These are phyloP conservation scores for Prunella vulgaris DNA, from an alignment of 257 asterid genomes.

Conservation along the genomic window DNA sequence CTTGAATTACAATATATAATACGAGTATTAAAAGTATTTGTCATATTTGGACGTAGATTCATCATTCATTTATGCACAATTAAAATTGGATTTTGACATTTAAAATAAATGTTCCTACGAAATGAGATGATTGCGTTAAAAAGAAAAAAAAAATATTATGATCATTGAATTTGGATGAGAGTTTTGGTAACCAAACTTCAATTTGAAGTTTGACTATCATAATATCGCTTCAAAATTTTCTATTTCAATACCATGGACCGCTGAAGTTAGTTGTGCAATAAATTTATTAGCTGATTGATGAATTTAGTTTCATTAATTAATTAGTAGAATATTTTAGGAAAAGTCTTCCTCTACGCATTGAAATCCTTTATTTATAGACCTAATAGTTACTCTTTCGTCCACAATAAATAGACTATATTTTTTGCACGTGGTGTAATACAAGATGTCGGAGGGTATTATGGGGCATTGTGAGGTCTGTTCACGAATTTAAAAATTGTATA, in stretches of 20 bases:
- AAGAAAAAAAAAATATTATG: too few relatives aligned
- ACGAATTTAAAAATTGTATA: too few relatives aligned
- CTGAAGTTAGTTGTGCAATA: conserved; percentile 12
- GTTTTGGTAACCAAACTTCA: conserved; percentile 14
- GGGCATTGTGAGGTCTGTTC: too few relatives aligned
- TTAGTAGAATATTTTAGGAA: too few relatives aligned
- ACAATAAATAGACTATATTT: too few relatives aligned
- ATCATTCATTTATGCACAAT: background rate
- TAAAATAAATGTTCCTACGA: background rate
- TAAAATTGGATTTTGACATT: background rate
- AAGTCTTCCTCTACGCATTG: too few relatives aligned
- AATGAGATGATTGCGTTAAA: background rate
- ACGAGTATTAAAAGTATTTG: too few relatives aligned
- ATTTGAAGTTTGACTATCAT: conserved; percentile 13
- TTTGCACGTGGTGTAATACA: too few relatives aligned
- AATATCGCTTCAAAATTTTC: background rate
- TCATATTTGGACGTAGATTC: background rate
- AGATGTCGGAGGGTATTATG: too few relatives aligned
- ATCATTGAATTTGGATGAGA: conserved; percentile 8
- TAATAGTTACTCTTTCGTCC: too few relatives aligned
- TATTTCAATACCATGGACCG: conserved; percentile 13
- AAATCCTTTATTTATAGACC: too few relatives aligned
- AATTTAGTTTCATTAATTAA: background rate
- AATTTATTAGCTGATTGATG: background rate
- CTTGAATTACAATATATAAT: too few relatives aligned